Base-by-base conservation (phyloP, 1,284 basidiomycete genomes). In the Rhodotorula sp. region DNA sequence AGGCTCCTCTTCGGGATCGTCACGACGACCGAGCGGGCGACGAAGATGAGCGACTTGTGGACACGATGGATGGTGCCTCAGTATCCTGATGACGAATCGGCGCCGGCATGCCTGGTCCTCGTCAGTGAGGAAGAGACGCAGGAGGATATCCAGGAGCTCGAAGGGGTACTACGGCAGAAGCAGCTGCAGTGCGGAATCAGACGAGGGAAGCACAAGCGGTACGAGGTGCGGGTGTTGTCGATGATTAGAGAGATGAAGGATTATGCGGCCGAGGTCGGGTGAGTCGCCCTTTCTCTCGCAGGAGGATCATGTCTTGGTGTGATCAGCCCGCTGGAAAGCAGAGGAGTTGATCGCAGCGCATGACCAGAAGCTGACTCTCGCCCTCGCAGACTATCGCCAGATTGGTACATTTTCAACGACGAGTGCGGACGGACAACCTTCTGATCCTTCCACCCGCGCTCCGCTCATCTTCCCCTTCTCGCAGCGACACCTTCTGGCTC, bases 401-500 rank as follows among this genome's bases (percentile, higher is more conserved):
- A 75, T 19, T 76, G 75, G 75, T 74, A 70, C 59, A 57, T 74
- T 4, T 70, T 75, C 58, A 62, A 61, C 47, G 75, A 76, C 64
- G 75, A 76, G 74, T 71, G 55, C 59, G 73, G n/a, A 44, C 19
- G 8, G 13, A 19, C 27, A 11, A 17, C 47, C 30, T 15, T 20
- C 2, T 29, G 2, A 8, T 49, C 20, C 15, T 2, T 2, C 7
- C 24, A 6, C n/a, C 17, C 22, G 7, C 4, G 22, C 22, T 22
- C 34, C 29, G 36, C 36, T n/a, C 6, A 19, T 22, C 20, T 6
- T 4, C 17, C 13, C 11, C 32, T 20, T 13, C 30, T 17, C 48
- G 10, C 62, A 75, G 74, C 59, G 77, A 77, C 52, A 77, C 77
- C 2, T 68, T 77, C 53, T 77, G 76, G 74, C 48, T 75, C 59